Conservation (phyloP, 371 early-diverging fungal species). For the Cokeromyces recurvatus region DNA sequence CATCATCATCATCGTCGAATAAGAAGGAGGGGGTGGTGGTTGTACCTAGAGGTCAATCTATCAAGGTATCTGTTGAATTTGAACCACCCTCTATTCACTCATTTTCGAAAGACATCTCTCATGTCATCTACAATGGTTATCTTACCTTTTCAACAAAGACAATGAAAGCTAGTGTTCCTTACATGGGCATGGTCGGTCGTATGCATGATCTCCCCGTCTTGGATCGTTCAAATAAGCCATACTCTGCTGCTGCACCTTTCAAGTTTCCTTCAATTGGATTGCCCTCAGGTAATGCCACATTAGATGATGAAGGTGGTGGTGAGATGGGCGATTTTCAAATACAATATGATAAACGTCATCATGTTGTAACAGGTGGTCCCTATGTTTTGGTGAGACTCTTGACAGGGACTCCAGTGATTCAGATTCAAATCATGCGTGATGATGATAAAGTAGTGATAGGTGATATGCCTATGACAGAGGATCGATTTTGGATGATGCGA, state of each 20-base stretch:
- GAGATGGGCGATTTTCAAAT: constrained; percentile 7
- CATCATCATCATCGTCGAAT: no score
- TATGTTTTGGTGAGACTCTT: constrained; percentile 17
- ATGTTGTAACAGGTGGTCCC: constrained; percentile 2
- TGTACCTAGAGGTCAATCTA: constrained; percentile 32
- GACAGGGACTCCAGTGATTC: constrained; percentile 19
- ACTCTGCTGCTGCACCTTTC: constrained; percentile 1
- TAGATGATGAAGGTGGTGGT: not conserved
- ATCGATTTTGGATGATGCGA: constrained; percentile 17
- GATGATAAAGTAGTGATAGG: constrained; percentile 10
- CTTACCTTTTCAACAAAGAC: constrained; percentile 1
- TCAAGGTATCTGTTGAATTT: constrained; percentile 28
- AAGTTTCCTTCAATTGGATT: constrained; percentile 24
- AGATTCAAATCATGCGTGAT: constrained; percentile 15
- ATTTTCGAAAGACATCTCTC: not conserved
- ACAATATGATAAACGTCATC: not conserved
- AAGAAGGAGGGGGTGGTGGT: constrained; percentile 15
- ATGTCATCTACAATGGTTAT: constrained; percentile 27
- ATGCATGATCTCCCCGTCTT: constrained; percentile 21
- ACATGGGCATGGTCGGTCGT: constrained; percentile 28
- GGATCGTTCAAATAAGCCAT: constrained; percentile 8
- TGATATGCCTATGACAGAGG: constrained; percentile 13
- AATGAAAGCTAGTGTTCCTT: constrained; percentile 16
- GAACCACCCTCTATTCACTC: constrained; percentile 28
- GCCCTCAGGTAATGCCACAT: constrained; percentile 2